Evolutionary conservation across 306 rosid species (phyloP).

Genomic region (Cicer judaicum): DNA sequence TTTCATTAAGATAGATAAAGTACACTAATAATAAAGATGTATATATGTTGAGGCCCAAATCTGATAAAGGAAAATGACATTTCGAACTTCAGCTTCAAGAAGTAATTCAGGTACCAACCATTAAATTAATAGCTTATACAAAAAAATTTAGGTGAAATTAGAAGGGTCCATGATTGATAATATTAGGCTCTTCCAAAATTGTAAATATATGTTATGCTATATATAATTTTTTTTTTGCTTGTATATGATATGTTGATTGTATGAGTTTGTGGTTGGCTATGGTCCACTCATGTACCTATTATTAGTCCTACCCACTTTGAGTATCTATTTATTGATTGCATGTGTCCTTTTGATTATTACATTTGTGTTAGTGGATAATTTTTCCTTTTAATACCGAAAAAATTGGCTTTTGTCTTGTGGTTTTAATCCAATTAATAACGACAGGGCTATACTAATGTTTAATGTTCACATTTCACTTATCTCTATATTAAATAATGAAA

Average conservation of each 20-base stretch:
- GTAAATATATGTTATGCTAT: background rate
- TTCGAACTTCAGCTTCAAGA: conserved; percentile 33
- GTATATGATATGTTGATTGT: background rate
- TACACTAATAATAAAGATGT: conserved; percentile 19
- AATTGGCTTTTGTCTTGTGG: conserved; percentile 45
- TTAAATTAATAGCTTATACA: conserved; percentile 11
- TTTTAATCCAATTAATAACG: conserved; percentile 42
- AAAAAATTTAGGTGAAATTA: conserved; percentile 14
- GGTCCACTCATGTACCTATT: conserved; percentile 36
- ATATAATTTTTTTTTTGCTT: background rate
- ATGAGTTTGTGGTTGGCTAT: conserved; percentile 34
- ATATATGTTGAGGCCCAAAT: conserved; percentile 7
- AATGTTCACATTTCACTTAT: too few relatives aligned
- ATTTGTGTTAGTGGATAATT: conserved; percentile 40
- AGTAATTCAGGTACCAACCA: conserved; percentile 34
- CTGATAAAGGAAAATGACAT: conserved; percentile 36
- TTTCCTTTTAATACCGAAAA: conserved; percentile 44
- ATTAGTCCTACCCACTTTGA: conserved; percentile 45
- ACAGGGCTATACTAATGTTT: conserved; percentile 15
- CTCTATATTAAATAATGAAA: too few relatives aligned
- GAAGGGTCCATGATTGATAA: conserved; percentile 37
- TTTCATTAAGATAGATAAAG: conserved; percentile 10
- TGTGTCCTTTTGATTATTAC: background rate
- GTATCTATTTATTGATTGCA: conserved; percentile 43
- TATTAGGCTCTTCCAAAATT: conserved; percentile 12